These are phyloP conservation scores for Phragmites australis DNA, from an alignment of 176 grass and related monocot species.

Conservation along the genomic window DNA sequence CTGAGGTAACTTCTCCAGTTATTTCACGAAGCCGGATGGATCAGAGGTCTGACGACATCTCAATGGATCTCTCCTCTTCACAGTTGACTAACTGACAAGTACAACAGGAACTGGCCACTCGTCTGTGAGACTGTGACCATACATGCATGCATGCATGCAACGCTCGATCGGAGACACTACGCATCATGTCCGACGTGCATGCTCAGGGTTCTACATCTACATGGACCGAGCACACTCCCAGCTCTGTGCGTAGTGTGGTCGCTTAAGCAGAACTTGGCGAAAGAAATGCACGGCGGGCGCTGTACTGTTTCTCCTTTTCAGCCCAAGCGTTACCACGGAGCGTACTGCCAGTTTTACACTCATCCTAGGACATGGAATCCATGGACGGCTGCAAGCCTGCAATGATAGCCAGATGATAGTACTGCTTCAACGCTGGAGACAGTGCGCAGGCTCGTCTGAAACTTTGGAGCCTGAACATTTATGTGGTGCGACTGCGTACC, in stretches of 20 bases:
- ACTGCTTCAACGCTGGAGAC: conserved; percentile 2
- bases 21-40: neutral
- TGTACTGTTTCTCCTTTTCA: neutral
- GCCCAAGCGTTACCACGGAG: neutral
- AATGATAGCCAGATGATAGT: neutral
- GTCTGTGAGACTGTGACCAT: neutral
- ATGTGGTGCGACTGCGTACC: neutral
- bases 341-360: neutral
- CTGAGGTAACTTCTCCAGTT: neutral
- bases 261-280: neutral
- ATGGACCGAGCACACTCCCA: neutral
- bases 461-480: neutral
- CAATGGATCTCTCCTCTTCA: neutral
- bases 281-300: neutral
- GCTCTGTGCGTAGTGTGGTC: neutral
- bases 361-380: neutral
- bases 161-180: neutral
- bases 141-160: neutral
- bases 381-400: neutral
- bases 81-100: conserved; percentile 3
- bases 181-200: neutral
- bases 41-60: neutral
- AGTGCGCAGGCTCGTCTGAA: neutral
- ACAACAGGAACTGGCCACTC: neutral
- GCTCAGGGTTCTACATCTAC: neutral